These are phyloP conservation scores for Cucurbita argyrosperma DNA, from an alignment of 306 rosid genomes.

Conservation along the genomic window DNA sequence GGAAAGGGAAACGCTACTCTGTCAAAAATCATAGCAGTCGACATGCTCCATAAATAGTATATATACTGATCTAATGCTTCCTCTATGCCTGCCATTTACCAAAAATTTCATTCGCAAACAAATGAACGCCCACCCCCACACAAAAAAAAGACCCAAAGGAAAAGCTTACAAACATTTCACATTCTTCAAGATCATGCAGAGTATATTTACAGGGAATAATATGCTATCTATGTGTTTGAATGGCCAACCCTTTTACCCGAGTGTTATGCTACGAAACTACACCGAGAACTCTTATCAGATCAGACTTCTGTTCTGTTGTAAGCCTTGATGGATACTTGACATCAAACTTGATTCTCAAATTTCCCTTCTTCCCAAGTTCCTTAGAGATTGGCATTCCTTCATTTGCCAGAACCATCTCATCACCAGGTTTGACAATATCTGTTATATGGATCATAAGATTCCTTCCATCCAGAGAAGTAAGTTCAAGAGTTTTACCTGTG, in stretches of 20 bases:
- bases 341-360: slow-evolving; percentile 65
- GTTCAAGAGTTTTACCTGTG: slow-evolving; percentile 58
- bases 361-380: slow-evolving; percentile 78
- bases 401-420: slow-evolving; percentile 42
- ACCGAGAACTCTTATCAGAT: slow-evolving; percentile 68
- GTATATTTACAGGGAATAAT: slow-evolving; percentile 11
- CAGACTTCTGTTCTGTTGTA: slow-evolving; percentile 66
- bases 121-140: not conserved
- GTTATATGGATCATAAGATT: slow-evolving; percentile 40
- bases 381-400: slow-evolving; percentile 96
- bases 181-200: not conserved
- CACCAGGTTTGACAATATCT: slow-evolving; percentile 58
- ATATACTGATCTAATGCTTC: not conserved
- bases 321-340: slow-evolving; percentile 73
- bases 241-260: slow-evolving; percentile 10
- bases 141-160: not conserved
- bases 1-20: not conserved
- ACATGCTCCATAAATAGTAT: not conserved
- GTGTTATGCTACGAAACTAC: slow-evolving; percentile 29
- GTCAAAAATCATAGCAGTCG: not conserved
- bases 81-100: not conserved
- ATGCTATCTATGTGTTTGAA: slow-evolving; percentile 15
- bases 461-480: slow-evolving; percentile 69
- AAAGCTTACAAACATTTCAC: not conserved
- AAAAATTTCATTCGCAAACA: not conserved